Base-by-base conservation (phyloP, 2,329 filamentous ascomycete genomes). In the Cladophialophora immunda region DNA sequence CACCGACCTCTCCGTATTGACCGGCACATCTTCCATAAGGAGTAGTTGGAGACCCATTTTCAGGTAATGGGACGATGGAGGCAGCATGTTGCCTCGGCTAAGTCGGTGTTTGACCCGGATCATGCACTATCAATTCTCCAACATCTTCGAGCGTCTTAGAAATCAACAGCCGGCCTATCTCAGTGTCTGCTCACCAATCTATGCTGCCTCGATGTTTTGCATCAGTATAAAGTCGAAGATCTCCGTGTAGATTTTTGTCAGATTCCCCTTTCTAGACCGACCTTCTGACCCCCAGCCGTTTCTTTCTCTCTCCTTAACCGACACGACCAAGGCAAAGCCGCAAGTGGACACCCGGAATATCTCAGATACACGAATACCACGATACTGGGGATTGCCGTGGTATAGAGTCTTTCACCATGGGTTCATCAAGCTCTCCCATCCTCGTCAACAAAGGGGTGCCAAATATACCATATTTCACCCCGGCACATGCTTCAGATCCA, bases 391-490 rank as follows among this genome's bases (percentile, higher is more conserved):
- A 13, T 25, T 52, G 25, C 47, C 2, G 47, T 17, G 4, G 25
- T 32, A 15, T 8, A 32, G 29, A 32, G 25, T 52, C 32, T 22
- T 15, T 27, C 58, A 30, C 58, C 41, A 67, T 67, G 65, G 52
- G 68, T 15, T 38, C 56, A 1, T 19, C 62, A 50, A 50, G 32
- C 41, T 19, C 41, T 17, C 55, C 68, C 22, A 62, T 57, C 27
- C 52, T 55, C 30, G 13, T 58, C 45, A 73, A 73, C 47, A 38
- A 64, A 22, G 58, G 64, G 22, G 65, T 68, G n/a, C 66, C 70
- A n/a, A 61, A 75, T 19, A 60, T 70, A 19, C 67, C 72, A 8
- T 73, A 70, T 56, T 73, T 71, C 65, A 73, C 71, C 5, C 72
- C 72, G 2, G 41, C 58, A 15, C 72, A 73, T 63, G 36, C 27